Base-by-base conservation (phyloP, 306 rosid genomes). In the Elaeagnus macrophylla region DNA sequence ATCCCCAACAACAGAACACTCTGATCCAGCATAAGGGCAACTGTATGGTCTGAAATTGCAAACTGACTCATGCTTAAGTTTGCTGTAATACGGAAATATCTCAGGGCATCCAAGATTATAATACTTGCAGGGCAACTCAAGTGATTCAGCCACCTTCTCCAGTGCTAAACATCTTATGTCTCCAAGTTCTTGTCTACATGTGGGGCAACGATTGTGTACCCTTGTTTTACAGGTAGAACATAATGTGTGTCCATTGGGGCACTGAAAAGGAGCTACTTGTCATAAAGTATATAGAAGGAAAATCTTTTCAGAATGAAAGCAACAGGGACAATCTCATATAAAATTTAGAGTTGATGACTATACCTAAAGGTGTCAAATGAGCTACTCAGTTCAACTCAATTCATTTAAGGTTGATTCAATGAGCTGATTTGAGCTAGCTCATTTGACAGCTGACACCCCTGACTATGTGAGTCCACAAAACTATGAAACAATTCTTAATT, bases 171-270 rank as follows among this genome's bases (percentile, higher is more conserved):
- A 91, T 81, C 99, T 80, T 57, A 91, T 91, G 72, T 91, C 99
- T 63, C 99, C 99, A 56, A 91, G 99, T 79, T 91, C 99, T 77
- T 91, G 99, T 64, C 99, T 80, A 73, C 99, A 91, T 16, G 99
- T 91, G 5, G 99, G 99, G 78, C 99, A 91, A 7, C 96, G 84
- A 51, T 91, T 91, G 71, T 87, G 96, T 57, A 91, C 99, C 76
- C 99, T 83, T 35, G 96, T 78, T 80, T 91, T 91, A 54, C 99
- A 91, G 6, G 96, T 91, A 50, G 99, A 91, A 72, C 99, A 91
- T 14, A 91, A 60, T 1, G 99, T 91, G 69, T 91, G 99, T 41
- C 99, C 99, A 52, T 91, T 91, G 83, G 86, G 99, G 72, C 99
- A 91, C 99, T 89, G 88, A 76, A 78, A 67, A 72, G 17, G 54